Evolutionary conservation across 179 eudicot genomes (phyloP).

Genomic region (Gypsophila paniculata): DNA sequence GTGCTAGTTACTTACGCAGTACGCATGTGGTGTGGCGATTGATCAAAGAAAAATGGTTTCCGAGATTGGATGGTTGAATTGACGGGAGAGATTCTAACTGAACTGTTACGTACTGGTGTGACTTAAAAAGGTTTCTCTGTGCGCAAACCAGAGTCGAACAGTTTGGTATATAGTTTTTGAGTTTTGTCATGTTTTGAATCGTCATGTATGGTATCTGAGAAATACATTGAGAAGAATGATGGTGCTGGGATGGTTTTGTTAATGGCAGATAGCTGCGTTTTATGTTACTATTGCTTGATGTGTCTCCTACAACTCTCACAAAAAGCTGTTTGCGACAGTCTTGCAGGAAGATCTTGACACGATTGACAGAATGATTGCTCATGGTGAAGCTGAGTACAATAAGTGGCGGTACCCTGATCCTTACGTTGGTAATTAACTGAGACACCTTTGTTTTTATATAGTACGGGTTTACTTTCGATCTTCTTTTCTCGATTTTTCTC

Average conservation of each 20-base stretch:
- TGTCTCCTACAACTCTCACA: background rate
- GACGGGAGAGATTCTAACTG: background rate
- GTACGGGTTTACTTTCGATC: background rate
- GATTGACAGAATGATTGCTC: conserved; percentile 30
- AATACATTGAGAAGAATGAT: no score
- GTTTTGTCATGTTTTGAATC: no score
- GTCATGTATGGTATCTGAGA: no score
- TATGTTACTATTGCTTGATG: background rate
- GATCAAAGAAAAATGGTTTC: background rate
- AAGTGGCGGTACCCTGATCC: conserved; percentile 95
- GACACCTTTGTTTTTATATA: background rate
- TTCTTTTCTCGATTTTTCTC: background rate
- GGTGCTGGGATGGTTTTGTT: no score
- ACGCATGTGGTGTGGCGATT: no score
- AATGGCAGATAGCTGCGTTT: background rate
- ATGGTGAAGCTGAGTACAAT: conserved; percentile 54
- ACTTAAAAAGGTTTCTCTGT: no score
- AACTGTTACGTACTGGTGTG: background rate
- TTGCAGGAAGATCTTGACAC: conserved; percentile 32
- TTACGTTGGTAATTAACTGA: conserved; percentile 57
- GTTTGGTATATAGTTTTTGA: no score
- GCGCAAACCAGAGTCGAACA: no score
- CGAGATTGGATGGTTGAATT: background rate
- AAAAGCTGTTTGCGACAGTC: background rate
- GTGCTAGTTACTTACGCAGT: no score